Base-by-base conservation (phyloP, 208 protist genomes). In the Crithidia acanthocephali region DNA sequence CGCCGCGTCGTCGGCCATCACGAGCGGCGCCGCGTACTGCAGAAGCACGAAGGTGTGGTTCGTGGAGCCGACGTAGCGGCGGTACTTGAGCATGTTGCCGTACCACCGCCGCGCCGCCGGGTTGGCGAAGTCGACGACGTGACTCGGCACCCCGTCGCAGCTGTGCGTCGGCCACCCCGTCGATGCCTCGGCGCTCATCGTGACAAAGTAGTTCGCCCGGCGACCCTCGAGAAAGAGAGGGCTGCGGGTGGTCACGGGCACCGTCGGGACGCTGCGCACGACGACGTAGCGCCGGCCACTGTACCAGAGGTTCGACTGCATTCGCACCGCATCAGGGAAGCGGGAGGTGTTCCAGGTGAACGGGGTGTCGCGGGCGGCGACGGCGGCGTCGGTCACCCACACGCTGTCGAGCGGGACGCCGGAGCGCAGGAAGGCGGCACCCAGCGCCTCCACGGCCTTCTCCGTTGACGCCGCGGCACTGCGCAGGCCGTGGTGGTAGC, bases 211-310 rank as follows among this genome's bases (percentile, higher is more conserved):
- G 25, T 64, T 69, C 5, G 83, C 45, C 27, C 63, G 56, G 3
- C 73, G 67, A 10, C 89, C 94, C 50, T 97, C 85, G 15, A 83
- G 48, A 63, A 94, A 88, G 11, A 97, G 69, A 5, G 87, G 80
- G 32, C 90, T 97, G 63, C 67, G 81, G 7, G 32, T 37, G 48
- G 76, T 87, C 13, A 84, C 62, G 73, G 98, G 98, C 74, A 99
- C 95, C 61, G 99, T 98, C 27, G 98, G 98, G 53, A 98, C 96
- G 9, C 98, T 86, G 70, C 99, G 99, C 16, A 92, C 93, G n/a
- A 99, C 91, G 69, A 99, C 79, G 79, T 96, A 87, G 58, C 89
- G 79, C 4, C 95, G 88, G 18, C 94, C 95, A 32, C 53, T 22
- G 10, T 80, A 82, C 53, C 99, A 81, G 0, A 87, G 28, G 11